phyloP scores from a whole-genome alignment of 192 early-diverging fungal species.

The Mortierella claussenii region DNA sequence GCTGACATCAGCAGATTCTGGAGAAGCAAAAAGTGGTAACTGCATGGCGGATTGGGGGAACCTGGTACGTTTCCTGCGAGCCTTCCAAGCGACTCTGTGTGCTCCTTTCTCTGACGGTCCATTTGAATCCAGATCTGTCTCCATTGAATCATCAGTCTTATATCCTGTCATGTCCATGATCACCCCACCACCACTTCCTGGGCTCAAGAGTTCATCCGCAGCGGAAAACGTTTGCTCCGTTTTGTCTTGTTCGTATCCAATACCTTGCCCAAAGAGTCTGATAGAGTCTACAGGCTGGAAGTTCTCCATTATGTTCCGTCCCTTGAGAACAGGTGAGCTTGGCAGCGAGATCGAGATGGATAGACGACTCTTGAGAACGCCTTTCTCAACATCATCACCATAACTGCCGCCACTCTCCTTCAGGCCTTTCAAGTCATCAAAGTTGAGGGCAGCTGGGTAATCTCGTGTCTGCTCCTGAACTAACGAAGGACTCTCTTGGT shows the following conservation, averaged over 20 bases:
- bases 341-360: constrained; percentile 31
- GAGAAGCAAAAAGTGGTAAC: not conserved
- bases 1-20: no score
- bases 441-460: not conserved
- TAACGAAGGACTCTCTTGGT: constrained; percentile 8
- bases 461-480: no score
- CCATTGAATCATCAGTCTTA: constrained; percentile 46
- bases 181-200: no score
- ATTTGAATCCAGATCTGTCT: constrained; percentile 36
- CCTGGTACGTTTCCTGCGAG: not conserved
- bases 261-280: not conserved
- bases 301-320: constrained; percentile 35
- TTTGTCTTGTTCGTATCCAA: not conserved
- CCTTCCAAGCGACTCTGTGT: not conserved
- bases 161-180: constrained; percentile 53
- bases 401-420: not conserved
- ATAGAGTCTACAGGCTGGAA: constrained; percentile 29
- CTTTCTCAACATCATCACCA: no score
- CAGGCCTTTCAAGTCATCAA: not conserved
- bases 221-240: not conserved
- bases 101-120: not conserved
- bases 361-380: constrained; percentile 16
- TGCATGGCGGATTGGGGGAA: not conserved
- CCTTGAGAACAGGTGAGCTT: constrained; percentile 20
- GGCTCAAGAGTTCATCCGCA: not conserved